phyloP scores from a whole-genome alignment of 495 filamentous ascomycete genomes.

The Annulohypoxylon moriforme region DNA sequence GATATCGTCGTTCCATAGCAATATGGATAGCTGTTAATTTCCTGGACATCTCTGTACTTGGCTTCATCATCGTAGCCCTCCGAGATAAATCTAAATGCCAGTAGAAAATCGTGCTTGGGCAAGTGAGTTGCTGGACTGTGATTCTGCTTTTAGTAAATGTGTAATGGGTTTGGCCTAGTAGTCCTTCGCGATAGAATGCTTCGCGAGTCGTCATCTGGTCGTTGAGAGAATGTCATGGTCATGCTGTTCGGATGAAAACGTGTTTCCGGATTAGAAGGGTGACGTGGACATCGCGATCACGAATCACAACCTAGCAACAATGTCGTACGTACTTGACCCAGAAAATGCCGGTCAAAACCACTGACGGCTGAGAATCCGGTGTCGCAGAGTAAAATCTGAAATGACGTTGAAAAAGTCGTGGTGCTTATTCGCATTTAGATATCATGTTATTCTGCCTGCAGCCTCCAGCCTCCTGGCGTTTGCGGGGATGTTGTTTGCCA shows the following conservation, averaged over 20 bases:
- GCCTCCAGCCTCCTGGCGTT: conserved; percentile 3
- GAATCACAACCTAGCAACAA: conserved; percentile 37
- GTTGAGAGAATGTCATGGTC: conserved; percentile 29
- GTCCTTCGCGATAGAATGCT: not conserved
- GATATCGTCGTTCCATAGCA: not conserved
- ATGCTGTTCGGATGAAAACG: conserved; percentile 26
- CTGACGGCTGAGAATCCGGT: not conserved
- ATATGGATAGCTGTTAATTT: not conserved
- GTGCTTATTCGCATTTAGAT: conserved; percentile 5
- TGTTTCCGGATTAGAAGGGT: conserved; percentile 37
- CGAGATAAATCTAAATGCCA: not conserved
- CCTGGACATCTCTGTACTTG: not conserved
- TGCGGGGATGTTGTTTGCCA: conserved; percentile 4
- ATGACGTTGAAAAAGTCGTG: conserved; percentile 1
- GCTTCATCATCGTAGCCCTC: not conserved
- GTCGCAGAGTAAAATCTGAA: conserved; percentile 1
- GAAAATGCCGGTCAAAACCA: conserved; percentile 12
- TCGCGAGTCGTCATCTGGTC: not conserved
- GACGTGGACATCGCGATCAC: conserved; percentile 42
- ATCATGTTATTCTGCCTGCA: conserved; percentile 4
- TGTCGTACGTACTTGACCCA: conserved; percentile 8
- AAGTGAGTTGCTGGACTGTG: too few species aligned
- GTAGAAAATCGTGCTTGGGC: not conserved
- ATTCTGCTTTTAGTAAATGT: not conserved
- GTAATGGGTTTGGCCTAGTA: not conserved